Base-by-base conservation (phyloP, 164 flowering plant genomes). In the Berberis thunbergii region DNA sequence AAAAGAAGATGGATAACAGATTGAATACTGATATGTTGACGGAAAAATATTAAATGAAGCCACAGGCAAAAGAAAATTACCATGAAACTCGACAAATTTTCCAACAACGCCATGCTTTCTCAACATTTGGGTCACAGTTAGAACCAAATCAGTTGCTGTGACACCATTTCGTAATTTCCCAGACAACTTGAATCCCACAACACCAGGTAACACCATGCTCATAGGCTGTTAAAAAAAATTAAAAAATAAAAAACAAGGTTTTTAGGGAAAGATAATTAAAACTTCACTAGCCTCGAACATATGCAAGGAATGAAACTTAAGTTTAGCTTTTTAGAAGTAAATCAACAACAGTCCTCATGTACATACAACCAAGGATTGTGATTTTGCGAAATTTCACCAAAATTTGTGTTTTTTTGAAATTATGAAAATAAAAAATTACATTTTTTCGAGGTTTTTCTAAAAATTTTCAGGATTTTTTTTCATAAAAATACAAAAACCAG, bases 151-250 rank as follows among this genome's bases (percentile, higher is more conserved):
- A 41, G 98, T 89, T 7, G 60, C 98, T 55, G 98, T 92, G 12
- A 92, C 96, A 66, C 98, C 98, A 80, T 84, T 71, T 10, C 71
- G 76, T 67, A 92, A 75, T 61, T 87, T 87, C 44, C 96, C 96
- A 57, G 77, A 59, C 56, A 92, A 75, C 69, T 86, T 92, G 76
- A 92, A 92, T 40, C 98, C 98, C 73, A 92, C 96, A 70, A 92
- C 98, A 57, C 95, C 96, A 64, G 98, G 98, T 63, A 92, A 76
- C 63, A 92, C 98, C 98, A 92, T 92, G 80, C 98, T 92, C 98
- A 92, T 89, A 43, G 98, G 95, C 96, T 89, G 86, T 73, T 73
- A 63, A 13, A 1, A 6, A 49, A 64, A 64, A 4, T 53, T 2
- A 62, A n/a, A 45, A 5, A 12, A 45, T 26, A 0, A 26, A 26